phyloP scores from a whole-genome alignment of 805 yeast genomes.

The Saccharomycopsis sp. region DNA sequence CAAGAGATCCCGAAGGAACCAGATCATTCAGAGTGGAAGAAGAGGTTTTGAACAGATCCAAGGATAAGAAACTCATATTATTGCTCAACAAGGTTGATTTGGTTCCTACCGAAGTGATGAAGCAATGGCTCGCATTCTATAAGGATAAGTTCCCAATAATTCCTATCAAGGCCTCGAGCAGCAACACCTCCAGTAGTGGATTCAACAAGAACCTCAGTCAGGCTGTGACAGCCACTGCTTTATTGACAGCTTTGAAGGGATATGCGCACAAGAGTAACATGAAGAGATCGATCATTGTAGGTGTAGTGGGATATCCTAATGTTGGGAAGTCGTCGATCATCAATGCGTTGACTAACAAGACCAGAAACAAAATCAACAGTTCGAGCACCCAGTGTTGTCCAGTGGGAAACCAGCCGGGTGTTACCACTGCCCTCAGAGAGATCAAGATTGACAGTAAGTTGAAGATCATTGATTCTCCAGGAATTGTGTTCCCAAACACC shows the following conservation, averaged over 20 bases:
- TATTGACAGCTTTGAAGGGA: constrained; percentile 75
- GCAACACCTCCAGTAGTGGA: constrained; percentile 43
- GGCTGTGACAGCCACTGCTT: constrained; percentile 61
- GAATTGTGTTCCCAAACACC: constrained; percentile 79
- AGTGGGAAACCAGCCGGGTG: constrained; percentile 96
- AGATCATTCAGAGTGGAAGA: constrained; percentile 89
- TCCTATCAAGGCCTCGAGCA: constrained; percentile 75
- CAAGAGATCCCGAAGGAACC: constrained; percentile 94
- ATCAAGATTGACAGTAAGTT: constrained; percentile 87
- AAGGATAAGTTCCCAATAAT: constrained; percentile 85
- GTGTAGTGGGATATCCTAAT: constrained; percentile 96
- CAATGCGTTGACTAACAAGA: constrained; percentile 61
- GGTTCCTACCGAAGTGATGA: constrained; percentile 77
- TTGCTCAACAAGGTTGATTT: constrained; percentile 89
- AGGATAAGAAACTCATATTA: constrained; percentile 72
- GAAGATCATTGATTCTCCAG: constrained; percentile 90
- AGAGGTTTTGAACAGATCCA: constrained; percentile 71
- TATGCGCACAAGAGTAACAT: constrained; percentile 79
- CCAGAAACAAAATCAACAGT: constrained; percentile 50
- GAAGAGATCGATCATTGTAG: constrained; percentile 85
- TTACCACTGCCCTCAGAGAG: constrained; percentile 86
- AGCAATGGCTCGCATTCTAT: constrained; percentile 77
- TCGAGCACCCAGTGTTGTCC: constrained; percentile 58
- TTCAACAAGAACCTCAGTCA: constrained; percentile 72
- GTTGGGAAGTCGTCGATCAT: constrained; percentile 95